Evolutionary conservation across 768 basidiomycete species (phyloP), one percentile per base, ranked within the genome.

Genomic region (Tephrocybe sp.): DNA sequence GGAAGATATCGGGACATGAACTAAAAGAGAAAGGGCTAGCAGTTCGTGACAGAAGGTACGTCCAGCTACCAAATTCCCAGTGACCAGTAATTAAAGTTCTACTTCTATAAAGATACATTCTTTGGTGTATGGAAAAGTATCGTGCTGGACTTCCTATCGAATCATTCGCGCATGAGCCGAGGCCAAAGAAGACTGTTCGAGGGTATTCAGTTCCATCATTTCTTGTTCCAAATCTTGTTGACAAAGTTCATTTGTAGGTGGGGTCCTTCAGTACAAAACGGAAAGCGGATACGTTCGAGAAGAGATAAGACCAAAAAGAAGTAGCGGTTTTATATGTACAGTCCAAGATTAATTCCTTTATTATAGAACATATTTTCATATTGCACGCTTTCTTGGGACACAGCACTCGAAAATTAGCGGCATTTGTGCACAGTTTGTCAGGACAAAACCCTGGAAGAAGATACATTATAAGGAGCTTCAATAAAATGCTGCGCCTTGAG

Each of bases 101-200:
- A 26, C 6, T 22, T 16, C 13, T n/a, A 23, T 57, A 92, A n/a
- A n/a, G 91, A 62, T 93, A 93, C 60, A 81, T 92, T 50, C 69
- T 92, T 7, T 92, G 89, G 91, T 84, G 84, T 58, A 83, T 90
- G 83, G 82, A 89, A 62, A 92, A 89, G 62, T 93, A 77, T 65
- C 77, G 88, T 20, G 71, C 72, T 46, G 83, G 80, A 1, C 60
- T 72, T 22, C 69, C 81, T 1, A 72, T 87, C 2, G 62, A 72
- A 16, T 73, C 77, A 8, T 88, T 89, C 63, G 83, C 84, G 5
- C 80, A 88, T 58, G 80, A 83, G 46, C 65, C 76, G 10, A 78
- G 64, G 58, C 79, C 86, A n/a, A 87, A 82, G 68, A 92, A 89
- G 72, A 87, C 78, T 55, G 75, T 86, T 61, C 76, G 91, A 72